Percentiles rank a stretch among this genome's conserved stretches.
phyloP scores from a whole-genome alignment of 495 filamentous ascomycete species.

The Trichoderma virens region DNA sequence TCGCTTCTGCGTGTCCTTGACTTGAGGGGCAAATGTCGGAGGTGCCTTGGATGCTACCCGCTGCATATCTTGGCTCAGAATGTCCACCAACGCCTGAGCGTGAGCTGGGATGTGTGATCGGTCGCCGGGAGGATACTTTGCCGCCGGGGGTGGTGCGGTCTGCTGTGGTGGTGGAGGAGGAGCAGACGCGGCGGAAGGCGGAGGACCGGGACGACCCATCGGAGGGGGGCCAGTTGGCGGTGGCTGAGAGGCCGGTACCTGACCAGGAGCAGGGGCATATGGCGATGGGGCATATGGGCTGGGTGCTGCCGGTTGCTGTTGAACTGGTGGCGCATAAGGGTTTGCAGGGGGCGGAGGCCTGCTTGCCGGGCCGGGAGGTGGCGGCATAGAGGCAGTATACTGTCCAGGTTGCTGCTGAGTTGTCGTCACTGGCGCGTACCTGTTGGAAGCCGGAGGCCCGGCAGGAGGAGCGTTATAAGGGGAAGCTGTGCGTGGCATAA shows the following conservation, averaged over 20 bases:
- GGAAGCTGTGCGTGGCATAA: conserved; percentile 68
- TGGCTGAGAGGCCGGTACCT: conserved; percentile 13
- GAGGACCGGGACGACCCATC: conserved; percentile 28
- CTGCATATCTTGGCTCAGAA: conserved; percentile 77
- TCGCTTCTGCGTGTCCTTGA: conserved; percentile 87
- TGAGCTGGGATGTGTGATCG: conserved; percentile 76
- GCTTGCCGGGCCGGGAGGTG: conserved; percentile 19
- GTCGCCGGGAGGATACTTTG: conserved; percentile 78
- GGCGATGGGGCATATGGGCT: conserved; percentile 30
- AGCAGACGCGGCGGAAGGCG: conserved; percentile 37
- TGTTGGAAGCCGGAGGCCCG: conserved; percentile 63
- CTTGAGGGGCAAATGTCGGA: conserved; percentile 69
- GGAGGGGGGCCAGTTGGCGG: conserved; percentile 27
- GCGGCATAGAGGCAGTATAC: conserved; percentile 37
- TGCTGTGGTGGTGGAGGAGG: conserved; percentile 37
- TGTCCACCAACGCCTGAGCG: conserved; percentile 70
- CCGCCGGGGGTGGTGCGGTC: conserved; percentile 22
- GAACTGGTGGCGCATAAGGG: conserved; percentile 50
- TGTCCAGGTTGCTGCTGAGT: conserved; percentile 45
- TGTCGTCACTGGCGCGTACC: conserved; percentile 78
- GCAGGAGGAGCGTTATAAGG: conserved; percentile 82
- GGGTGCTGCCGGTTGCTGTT: conserved; percentile 20
- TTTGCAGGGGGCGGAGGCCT: conserved; percentile 42
- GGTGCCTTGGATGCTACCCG: conserved; percentile 79
- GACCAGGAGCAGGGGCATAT: conserved; percentile 19